These are phyloP conservation scores for Cladosporium colombiae DNA, from an alignment of 2,329 filamentous ascomycete genomes.

Conservation along the genomic window DNA sequence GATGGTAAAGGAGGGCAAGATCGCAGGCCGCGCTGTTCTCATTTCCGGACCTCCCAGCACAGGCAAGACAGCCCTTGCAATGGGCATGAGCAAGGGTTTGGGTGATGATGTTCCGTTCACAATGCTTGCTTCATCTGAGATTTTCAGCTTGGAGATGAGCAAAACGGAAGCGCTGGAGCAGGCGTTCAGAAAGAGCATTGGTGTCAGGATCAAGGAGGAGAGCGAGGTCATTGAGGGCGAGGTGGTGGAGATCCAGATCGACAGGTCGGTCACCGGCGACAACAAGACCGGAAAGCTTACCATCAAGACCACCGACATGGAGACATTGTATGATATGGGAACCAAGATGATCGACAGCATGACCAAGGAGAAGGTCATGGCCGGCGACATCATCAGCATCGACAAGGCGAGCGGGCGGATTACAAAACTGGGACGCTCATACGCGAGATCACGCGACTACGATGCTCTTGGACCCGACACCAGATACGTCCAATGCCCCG, in stretches of 20 bases:
- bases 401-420: conserved; percentile 99
- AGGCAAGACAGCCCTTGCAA: conserved; percentile 96
- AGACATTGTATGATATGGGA: conserved; percentile 99
- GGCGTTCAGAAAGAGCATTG: conserved; percentile 98
- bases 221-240: conserved; percentile 99
- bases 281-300: conserved; percentile 99
- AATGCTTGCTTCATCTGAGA: conserved; percentile 91
- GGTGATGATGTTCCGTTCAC: conserved; percentile 95
- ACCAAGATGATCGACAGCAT: conserved; percentile 99
- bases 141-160: conserved; percentile 98
- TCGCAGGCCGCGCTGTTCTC: conserved; percentile 89
- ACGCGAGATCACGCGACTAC: conserved; percentile 93
- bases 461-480: conserved; percentile 98
- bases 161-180: conserved; percentile 98
- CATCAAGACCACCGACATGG: conserved; percentile 99
- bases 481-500: conserved; percentile 96
- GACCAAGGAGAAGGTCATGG: conserved; percentile 99
- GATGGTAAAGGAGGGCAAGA: conserved; percentile 99
- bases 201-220: conserved; percentile 97
- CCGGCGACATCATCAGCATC: conserved; percentile 96
- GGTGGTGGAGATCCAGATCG: conserved; percentile 97
- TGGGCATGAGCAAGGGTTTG: conserved; percentile 97
- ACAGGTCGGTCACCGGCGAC: conserved; percentile 89
- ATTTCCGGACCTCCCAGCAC: conserved; percentile 96
- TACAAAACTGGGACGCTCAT: conserved; percentile 92